Evolutionary conservation across 768 basidiomycete genomes (phyloP), one percentile per base, ranked within the genome.

Genomic region (Suillus spraguei): DNA sequence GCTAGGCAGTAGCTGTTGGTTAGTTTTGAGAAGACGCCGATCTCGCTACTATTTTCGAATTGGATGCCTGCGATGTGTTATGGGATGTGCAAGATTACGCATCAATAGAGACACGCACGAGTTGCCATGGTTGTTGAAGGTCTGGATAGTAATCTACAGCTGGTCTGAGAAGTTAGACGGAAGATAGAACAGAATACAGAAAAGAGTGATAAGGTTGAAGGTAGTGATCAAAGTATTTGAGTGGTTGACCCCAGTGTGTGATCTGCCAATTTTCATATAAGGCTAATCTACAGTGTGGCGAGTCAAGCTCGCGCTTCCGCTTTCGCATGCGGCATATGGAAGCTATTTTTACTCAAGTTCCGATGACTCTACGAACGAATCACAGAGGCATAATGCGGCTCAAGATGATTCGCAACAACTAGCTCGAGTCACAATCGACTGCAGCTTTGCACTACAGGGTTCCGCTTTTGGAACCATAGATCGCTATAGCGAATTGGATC

Each of bases 1-100:
- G 86, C 87, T 55, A 99, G 88, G 80, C 97, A 98, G 85, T 97
- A 99, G 73, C 89, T 92, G 83, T 99, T 99, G 72, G 97, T 98
- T 72, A 99, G 85, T 80, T 97, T 97, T 71, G 95, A 83, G 80
- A 99, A 99, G 50, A 99, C 97, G 70, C 97, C 97, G 70, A 99
- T 86, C 72, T 99, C 95, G 79, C 89, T 90, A 80, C 86, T 91
- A 80, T 95, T 96, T 81, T 96, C 94, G 74, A 95, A 96, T 81
- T 95, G 92, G 67, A 93, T 81, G 76, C 94, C 93, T 95, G 72
- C n/a, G 22, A 64, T 42, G 50, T 55, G 58, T 60, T 33, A 64
- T 67, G 67, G 66, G 53, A 54, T 14, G 33, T 7, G 32, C 16
- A 11, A 0, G 39, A 42, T 28, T n/a, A 46, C 16, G 17, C 59